Conservation (phyloP, 176 grass and related monocot species). For the Juncus effusus region DNA sequence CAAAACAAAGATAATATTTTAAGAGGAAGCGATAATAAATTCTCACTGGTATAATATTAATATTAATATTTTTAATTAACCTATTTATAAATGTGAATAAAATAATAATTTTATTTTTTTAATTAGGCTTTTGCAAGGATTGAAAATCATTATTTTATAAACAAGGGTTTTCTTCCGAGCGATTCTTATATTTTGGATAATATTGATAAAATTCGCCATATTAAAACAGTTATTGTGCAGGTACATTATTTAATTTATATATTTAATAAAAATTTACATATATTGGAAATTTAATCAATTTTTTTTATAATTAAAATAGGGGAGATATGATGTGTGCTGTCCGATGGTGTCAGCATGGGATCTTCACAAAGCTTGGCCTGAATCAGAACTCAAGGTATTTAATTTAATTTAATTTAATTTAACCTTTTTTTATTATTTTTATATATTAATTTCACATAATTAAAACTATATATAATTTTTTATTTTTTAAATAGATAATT, state of each 20-base stretch:
- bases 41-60: conserved; percentile 47
- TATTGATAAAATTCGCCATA: conserved; percentile 87
- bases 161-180: conserved; percentile 79
- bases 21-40: conserved; percentile 79
- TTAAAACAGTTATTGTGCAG: conserved; percentile 85
- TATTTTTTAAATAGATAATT: conserved; percentile 51
- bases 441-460: not conserved
- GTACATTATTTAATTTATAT: conserved; percentile 32
- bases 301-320: conserved; percentile 44
- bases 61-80: not conserved
- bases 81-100: not conserved
- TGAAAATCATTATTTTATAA: conserved; percentile 93
- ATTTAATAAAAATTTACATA: not conserved
- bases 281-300: not conserved
- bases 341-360: conserved; percentile 99
- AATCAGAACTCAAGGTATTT: conserved; percentile 91
- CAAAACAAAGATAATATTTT: conserved; percentile 74
- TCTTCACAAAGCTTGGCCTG: conserved; percentile 97
- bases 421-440: conserved; percentile 7
- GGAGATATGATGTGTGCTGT: conserved; percentile 88
- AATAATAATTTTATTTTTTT: conserved; percentile 9
- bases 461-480: conserved; percentile 7
- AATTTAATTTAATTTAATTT: too few species aligned
- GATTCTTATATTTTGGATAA: conserved; percentile 82
- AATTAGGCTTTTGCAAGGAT: conserved; percentile 87